phyloP scores from a whole-genome alignment of 345 rosid genomes.

The Geranium rotundifolium region DNA sequence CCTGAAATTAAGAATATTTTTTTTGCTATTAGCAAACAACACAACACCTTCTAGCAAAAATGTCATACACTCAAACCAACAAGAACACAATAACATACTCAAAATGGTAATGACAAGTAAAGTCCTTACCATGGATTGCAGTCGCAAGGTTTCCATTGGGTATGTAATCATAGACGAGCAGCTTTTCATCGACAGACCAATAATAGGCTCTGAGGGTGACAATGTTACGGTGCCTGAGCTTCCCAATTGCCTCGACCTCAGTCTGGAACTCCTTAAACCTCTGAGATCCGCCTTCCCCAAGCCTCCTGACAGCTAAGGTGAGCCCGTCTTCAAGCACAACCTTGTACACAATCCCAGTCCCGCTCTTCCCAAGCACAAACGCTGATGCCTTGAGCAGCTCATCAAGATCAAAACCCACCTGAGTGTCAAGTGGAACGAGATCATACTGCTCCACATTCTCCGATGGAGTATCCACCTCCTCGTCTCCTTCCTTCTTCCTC shows the following conservation, averaged over 20 bases:
- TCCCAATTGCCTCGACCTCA: too few relatives aligned
- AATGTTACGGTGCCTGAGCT: too few relatives aligned
- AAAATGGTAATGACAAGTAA: too few relatives aligned
- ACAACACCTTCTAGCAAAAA: not conserved
- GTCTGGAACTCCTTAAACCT: too few relatives aligned
- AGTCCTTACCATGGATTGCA: too few relatives aligned
- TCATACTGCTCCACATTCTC: slow-evolving; percentile 72
- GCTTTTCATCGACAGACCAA: too few relatives aligned
- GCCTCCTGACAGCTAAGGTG: slow-evolving; percentile 73
- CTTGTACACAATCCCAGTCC: slow-evolving; percentile 91
- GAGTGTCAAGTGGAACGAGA: slow-evolving; percentile 63
- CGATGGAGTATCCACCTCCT: slow-evolving; percentile 61
- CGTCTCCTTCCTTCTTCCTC: slow-evolving; percentile 39
- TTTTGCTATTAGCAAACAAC: too few relatives aligned
- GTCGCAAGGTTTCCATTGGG: too few relatives aligned
- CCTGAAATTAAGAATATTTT: too few relatives aligned
- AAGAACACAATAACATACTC: too few relatives aligned
- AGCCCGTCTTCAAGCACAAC: slow-evolving; percentile 89
- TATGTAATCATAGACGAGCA: too few relatives aligned
- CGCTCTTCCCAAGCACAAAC: slow-evolving; percentile 91
- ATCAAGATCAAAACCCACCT: slow-evolving; percentile 76
- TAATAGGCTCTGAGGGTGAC: too few relatives aligned
- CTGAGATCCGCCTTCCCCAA: slow-evolving; percentile 24
- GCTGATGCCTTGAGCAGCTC: slow-evolving; percentile 95
- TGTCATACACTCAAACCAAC: not conserved